phyloP scores from a whole-genome alignment of 2,329 filamentous ascomycete genomes.

The Pseudogymnoascus sp. region DNA sequence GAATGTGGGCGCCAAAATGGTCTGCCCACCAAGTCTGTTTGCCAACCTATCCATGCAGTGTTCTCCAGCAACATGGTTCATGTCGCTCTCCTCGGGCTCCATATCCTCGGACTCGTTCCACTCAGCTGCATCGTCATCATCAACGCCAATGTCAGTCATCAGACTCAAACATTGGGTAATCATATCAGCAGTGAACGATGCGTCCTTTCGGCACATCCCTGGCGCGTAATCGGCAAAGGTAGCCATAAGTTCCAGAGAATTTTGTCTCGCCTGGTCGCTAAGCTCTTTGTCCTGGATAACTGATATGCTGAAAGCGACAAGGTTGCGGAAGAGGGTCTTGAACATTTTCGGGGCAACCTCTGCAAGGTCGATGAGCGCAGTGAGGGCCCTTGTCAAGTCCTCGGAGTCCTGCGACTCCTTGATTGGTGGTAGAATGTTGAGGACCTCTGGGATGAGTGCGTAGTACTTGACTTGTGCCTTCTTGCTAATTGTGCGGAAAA shows the following conservation, averaged over 20 bases:
- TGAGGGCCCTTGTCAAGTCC: constrained; percentile 78
- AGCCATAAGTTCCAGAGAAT: constrained; percentile 92
- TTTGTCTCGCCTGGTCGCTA: constrained; percentile 81
- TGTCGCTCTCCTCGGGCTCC: constrained; percentile 90
- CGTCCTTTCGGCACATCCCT: constrained; percentile 88
- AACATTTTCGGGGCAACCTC: constrained; percentile 98
- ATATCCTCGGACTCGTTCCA: constrained; percentile 93
- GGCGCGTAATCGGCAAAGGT: constrained; percentile 95
- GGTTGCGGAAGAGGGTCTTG: constrained; percentile 81
- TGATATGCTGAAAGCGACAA: constrained; percentile 86
- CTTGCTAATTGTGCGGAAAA: constrained; percentile 86
- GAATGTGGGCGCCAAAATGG: constrained; percentile 89
- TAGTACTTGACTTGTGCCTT: constrained; percentile 86
- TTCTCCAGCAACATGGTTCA: constrained; percentile 95
- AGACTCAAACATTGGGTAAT: constrained; percentile 95
- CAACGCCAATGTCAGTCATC: constrained; percentile 93
- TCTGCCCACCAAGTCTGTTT: constrained; percentile 91
- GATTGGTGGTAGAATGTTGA: constrained; percentile 89
- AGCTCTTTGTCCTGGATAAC: constrained; percentile 96
- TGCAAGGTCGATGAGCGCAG: constrained; percentile 88
- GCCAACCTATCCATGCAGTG: constrained; percentile 97
- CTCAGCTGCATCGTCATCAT: constrained; percentile 89
- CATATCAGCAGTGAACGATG: constrained; percentile 90
- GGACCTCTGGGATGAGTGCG: constrained; percentile 74
- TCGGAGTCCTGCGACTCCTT: constrained; percentile 89